These are phyloP conservation scores for Talaromyces wortmannii DNA, from an alignment of 495 filamentous ascomycete genomes.

Conservation along the genomic window DNA sequence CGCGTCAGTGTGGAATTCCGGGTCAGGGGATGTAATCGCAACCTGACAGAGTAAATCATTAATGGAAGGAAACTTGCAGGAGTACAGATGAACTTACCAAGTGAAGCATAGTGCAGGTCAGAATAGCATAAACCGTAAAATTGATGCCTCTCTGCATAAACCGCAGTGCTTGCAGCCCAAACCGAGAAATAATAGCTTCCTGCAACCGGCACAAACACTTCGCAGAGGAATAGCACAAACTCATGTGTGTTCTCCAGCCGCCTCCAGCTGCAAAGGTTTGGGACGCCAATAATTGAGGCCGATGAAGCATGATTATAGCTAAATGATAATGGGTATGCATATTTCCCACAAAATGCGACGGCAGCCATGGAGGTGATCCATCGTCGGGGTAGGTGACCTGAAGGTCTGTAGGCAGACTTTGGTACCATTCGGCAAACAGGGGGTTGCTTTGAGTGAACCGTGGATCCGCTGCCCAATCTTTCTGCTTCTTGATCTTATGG, in stretches of 20 bases:
- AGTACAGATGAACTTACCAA: conserved; percentile 53
- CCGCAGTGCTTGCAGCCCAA: conserved; percentile 72
- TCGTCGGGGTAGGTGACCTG: conserved; percentile 72
- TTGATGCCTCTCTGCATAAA: conserved; percentile 95
- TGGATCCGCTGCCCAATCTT: conserved; percentile 86
- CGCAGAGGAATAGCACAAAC: conserved; percentile 77
- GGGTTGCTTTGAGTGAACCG: conserved; percentile 74
- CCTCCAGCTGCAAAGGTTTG: conserved; percentile 67
- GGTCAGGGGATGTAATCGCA: conserved; percentile 89
- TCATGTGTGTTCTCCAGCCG: conserved; percentile 83
- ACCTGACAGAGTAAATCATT: conserved; percentile 47
- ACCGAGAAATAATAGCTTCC: conserved; percentile 72
- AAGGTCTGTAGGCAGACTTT: conserved; percentile 71
- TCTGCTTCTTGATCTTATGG: conserved; percentile 70
- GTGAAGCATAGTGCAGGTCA: conserved; percentile 94
- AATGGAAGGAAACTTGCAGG: not conserved
- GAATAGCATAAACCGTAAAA: conserved; percentile 86
- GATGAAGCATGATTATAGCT: conserved; percentile 78
- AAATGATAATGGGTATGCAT: conserved; percentile 91
- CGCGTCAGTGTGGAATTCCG: conserved; percentile 77
- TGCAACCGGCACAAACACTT: conserved; percentile 87
- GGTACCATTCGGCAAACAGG: conserved; percentile 65
- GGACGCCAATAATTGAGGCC: conserved; percentile 76
- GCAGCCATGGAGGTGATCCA: conserved; percentile 76
- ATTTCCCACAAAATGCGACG: conserved; percentile 86